A percentile compares a stretch with the other conserved stretches of the same genome.
Conservation (phyloP, 2,329 filamentous ascomycete species). For the Ceratocystis eucalypticola region DNA sequence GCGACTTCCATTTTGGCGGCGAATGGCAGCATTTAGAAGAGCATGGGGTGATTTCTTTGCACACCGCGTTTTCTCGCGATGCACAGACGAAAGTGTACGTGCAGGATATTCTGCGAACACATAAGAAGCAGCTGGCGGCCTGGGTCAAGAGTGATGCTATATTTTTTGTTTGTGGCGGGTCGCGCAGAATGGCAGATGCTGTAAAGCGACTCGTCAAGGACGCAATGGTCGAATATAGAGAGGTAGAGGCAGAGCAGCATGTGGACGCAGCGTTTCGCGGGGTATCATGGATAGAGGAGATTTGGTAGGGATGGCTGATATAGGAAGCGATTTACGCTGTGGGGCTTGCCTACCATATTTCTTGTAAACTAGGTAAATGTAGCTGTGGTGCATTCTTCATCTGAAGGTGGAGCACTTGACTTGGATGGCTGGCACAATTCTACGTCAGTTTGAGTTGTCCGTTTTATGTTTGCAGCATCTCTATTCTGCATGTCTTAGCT, state of each 20-base stretch:
- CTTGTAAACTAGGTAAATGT: no score
- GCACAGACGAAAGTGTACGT: conserved; percentile 36
- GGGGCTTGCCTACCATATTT: no score
- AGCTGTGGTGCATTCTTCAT: no score
- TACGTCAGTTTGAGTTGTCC: no score
- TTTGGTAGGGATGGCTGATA: conserved; percentile 33
- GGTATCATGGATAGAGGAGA: conserved; percentile 43
- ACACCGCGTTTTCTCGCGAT: conserved; percentile 36
- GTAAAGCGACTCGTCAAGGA: conserved; percentile 41
- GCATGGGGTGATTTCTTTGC: conserved; percentile 25
- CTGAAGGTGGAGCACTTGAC: no score
- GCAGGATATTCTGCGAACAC: conserved; percentile 28
- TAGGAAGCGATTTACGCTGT: no score
- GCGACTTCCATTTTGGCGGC: conserved; percentile 68
- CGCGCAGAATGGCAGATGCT: conserved; percentile 44
- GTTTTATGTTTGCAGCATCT: background rate
- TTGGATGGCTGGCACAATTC: no score
- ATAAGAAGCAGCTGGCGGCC: conserved; percentile 24
- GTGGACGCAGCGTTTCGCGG: conserved; percentile 29
- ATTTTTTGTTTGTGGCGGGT: conserved; percentile 43
- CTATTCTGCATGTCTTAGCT: background rate
- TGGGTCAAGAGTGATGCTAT: conserved; percentile 31
- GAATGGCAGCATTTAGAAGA: conserved; percentile 48
- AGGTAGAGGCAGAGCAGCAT: conserved; percentile 27
- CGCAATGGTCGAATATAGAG: conserved; percentile 30